Conservation (phyloP, 345 rosid genomes). For the Gossypium ekmanianum region DNA sequence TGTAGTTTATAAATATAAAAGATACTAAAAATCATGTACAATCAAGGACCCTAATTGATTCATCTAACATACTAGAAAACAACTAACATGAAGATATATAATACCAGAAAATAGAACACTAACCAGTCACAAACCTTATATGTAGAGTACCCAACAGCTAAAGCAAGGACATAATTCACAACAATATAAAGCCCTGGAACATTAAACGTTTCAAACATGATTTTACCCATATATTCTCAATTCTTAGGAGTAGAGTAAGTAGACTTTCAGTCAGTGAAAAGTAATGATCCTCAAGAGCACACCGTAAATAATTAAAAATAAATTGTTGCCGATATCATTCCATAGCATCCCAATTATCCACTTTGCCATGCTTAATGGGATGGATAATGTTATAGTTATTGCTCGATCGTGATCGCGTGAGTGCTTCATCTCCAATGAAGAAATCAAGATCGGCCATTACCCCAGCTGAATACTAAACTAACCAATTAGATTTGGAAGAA, state of each 20-base stretch:
- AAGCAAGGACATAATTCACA: not conserved
- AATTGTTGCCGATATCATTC: not conserved
- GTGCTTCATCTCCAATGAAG: not conserved
- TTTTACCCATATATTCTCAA: not conserved
- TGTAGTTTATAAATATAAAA: not conserved
- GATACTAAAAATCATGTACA: too few relatives aligned
- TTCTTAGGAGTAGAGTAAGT: not conserved
- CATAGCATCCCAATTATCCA: not conserved
- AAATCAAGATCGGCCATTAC: not conserved
- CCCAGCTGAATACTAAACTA: not conserved
- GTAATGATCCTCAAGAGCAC: not conserved
- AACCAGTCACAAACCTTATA: not conserved
- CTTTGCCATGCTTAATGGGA: not conserved
- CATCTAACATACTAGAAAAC: too few relatives aligned
- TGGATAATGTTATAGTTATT: not conserved
- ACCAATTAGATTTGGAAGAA: not conserved
- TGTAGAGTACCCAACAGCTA: not conserved
- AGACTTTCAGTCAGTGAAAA: not conserved
- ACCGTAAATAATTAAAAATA: not conserved
- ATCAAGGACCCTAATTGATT: too few relatives aligned
- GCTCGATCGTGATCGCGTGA: not conserved
- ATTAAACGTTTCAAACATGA: not conserved
- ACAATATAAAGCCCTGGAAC: not conserved
- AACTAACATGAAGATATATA: too few relatives aligned
- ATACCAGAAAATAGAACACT: too few relatives aligned